Percentiles rank a stretch among this genome's conserved stretches.
Conservation (phyloP, 2,329 filamentous ascomycete species). For the Massarina eburnea region DNA sequence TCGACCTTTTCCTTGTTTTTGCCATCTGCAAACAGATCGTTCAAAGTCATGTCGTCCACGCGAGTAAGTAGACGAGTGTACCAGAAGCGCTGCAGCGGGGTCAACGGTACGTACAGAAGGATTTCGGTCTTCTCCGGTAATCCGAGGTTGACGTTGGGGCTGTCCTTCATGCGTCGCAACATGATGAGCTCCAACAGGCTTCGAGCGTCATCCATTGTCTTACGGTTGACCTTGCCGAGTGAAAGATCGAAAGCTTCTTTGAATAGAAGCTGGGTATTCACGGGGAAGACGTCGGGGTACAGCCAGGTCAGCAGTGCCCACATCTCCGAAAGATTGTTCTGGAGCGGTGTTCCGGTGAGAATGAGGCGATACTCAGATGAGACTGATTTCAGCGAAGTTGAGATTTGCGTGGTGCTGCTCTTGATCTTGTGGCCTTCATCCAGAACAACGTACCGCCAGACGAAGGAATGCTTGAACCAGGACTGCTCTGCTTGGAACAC, state of each 20-base stretch:
- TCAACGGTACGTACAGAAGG: constrained; percentile 59
- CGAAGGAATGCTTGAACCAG: constrained; percentile 86
- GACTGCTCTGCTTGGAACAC: constrained; percentile 98
- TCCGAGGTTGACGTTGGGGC: constrained; percentile 55
- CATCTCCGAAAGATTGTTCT: constrained; percentile 60
- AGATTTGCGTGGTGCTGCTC: constrained; percentile 61
- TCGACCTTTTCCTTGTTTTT: constrained; percentile 49
- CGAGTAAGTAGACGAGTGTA: constrained; percentile 60
- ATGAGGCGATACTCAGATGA: constrained; percentile 54
- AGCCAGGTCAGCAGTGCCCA: constrained; percentile 62
- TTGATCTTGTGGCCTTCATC: constrained; percentile 99
- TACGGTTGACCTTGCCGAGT: constrained; percentile 55
- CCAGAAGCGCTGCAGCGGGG: constrained; percentile 61
- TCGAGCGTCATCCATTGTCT: constrained; percentile 56
- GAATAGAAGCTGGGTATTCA: constrained; percentile 54
- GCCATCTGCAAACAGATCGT: constrained; percentile 55
- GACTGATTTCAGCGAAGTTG: constrained; percentile 46
- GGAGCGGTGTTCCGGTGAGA: constrained; percentile 58
- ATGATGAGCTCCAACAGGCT: constrained; percentile 59
- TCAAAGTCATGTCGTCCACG: constrained; percentile 53
- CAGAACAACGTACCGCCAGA: constrained; percentile 99
- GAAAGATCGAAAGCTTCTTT: constrained; percentile 59
- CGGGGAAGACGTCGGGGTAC: constrained; percentile 59
- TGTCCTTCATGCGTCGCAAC: constrained; percentile 61
- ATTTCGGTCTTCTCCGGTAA: constrained; percentile 61